Evolutionary conservation across 805 yeast genomes (phyloP).

Genomic region (Jamesozyma hellenica): DNA sequence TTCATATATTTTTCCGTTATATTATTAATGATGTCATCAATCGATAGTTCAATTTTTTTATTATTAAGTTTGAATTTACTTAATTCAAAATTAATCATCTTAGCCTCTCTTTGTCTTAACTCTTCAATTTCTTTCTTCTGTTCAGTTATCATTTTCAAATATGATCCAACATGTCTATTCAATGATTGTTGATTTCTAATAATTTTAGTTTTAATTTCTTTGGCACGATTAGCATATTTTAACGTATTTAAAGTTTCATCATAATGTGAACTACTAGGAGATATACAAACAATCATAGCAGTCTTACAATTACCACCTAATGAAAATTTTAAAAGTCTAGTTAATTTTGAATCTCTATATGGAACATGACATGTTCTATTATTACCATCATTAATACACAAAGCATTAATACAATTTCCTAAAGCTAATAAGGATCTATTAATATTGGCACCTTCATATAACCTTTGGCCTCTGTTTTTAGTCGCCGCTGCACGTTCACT

Average conservation of each 20-base stretch:
- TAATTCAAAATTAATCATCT: constrained; percentile 33
- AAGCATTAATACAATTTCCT: constrained; percentile 89
- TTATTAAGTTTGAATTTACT: constrained; percentile 29
- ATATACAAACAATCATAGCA: constrained; percentile 89
- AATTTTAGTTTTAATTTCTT: constrained; percentile 76
- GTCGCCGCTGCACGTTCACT: constrained; percentile 92
- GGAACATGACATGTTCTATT: constrained; percentile 64
- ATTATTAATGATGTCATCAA: constrained; percentile 35
- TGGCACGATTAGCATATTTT: constrained; percentile 86
- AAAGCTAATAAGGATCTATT: constrained; percentile 79
- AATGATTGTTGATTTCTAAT: constrained; percentile 64
- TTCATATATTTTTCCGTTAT: constrained; percentile 33
- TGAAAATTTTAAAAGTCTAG: constrained; percentile 78
- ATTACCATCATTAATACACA: constrained; percentile 59
- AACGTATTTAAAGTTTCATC: constrained; percentile 89
- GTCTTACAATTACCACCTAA: constrained; percentile 92
- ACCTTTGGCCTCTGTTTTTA: constrained; percentile 66
- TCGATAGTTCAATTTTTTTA: constrained; percentile 32
- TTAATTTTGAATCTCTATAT: constrained; percentile 81
- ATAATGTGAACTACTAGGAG: constrained; percentile 78
- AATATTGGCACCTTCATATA: constrained; percentile 89
- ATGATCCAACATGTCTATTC: constrained; percentile 77
- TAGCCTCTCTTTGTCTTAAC: constrained; percentile 44
- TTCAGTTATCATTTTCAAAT: constrained; percentile 72
- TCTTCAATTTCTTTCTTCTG: constrained; percentile 68